A percentile compares a stretch with the other conserved stretches of the same genome.
phyloP scores from a whole-genome alignment of 75 land plant genomes.

The Chamaecyparis obtusa region DNA sequence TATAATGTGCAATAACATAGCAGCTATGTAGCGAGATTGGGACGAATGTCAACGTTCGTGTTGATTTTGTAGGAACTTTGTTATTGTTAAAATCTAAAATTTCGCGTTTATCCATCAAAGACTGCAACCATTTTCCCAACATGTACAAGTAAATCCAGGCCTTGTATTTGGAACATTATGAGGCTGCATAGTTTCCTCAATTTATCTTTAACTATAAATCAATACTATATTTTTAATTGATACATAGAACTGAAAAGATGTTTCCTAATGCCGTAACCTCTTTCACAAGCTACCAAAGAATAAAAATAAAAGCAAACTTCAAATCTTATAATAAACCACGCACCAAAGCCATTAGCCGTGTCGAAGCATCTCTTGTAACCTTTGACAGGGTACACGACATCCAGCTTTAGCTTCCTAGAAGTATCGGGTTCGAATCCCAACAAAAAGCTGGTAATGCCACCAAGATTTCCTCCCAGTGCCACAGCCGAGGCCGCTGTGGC shows the following conservation, averaged over 20 bases:
- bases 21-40: too few species aligned
- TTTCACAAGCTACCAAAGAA: background rate
- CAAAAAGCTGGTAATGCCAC: slow-evolving; percentile 70
- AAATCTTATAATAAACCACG: slow-evolving; percentile 8
- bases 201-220: background rate
- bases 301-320: background rate
- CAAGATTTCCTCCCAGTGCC: slow-evolving; percentile 79
- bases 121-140: too few species aligned
- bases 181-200: too few species aligned
- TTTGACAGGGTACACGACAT: slow-evolving; percentile 74
- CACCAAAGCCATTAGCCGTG: slow-evolving; percentile 68
- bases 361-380: slow-evolving; percentile 81
- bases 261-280: too few species aligned
- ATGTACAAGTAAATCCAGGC: too few species aligned
- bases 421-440: slow-evolving; percentile 64
- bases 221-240: background rate
- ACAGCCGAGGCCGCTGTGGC: slow-evolving; percentile 52
- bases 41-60: too few species aligned
- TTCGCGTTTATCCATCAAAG: too few species aligned
- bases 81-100: too few species aligned
- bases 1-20: too few species aligned
- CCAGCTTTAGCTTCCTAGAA: slow-evolving; percentile 59
- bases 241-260: background rate
- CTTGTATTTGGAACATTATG: too few species aligned
- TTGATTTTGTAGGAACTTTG: too few species aligned